Conservation (phyloP, 108 stramenopile species). For the Tribonema minus region DNA sequence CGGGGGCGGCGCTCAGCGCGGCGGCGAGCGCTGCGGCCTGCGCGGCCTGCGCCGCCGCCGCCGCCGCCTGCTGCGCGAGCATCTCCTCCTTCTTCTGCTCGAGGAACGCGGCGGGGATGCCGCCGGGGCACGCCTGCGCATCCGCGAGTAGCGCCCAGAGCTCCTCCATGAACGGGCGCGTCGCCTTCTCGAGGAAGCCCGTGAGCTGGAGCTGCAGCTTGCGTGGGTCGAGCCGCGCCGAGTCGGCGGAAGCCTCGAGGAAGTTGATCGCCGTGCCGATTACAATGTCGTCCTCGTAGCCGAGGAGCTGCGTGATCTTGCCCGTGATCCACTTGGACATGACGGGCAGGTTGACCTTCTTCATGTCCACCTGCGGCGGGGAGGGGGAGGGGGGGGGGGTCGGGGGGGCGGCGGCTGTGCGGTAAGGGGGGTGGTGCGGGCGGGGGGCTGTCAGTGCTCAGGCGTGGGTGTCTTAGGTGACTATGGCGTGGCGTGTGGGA, state of each 20-base stretch:
- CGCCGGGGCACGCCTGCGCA: conserved; percentile 47
- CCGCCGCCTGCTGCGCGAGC: too few species aligned
- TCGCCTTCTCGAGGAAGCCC: conserved; percentile 55
- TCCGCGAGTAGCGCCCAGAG: conserved; percentile 56
- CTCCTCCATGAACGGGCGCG: conserved; percentile 51
- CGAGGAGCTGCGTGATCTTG: conserved; percentile 48
- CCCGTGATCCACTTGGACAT: conserved; percentile 51
- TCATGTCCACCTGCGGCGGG: conserved; percentile 56
- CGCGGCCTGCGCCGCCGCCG: too few species aligned
- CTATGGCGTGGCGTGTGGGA: too few species aligned
- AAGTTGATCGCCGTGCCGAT: conserved; percentile 43
- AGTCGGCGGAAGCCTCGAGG: background rate
- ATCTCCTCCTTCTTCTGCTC: conserved; percentile 49
- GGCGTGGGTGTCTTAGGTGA: too few species aligned
- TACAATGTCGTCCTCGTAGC: conserved; percentile 59
- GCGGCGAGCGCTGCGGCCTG: too few species aligned
- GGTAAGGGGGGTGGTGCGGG: too few species aligned
- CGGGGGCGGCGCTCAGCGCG: too few species aligned
- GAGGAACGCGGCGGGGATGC: conserved; percentile 51
- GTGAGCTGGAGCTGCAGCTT: conserved; percentile 55
- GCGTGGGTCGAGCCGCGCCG: conserved; percentile 43
- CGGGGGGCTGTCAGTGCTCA: too few species aligned
- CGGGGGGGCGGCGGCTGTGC: too few species aligned
- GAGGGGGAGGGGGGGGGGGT: too few species aligned
- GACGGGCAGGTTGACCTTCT: conserved; percentile 53